Percentiles rank a stretch among this genome's conserved stretches.
phyloP scores from a whole-genome alignment of 495 filamentous ascomycete species.

The Aspergillus incahuasiensis region DNA sequence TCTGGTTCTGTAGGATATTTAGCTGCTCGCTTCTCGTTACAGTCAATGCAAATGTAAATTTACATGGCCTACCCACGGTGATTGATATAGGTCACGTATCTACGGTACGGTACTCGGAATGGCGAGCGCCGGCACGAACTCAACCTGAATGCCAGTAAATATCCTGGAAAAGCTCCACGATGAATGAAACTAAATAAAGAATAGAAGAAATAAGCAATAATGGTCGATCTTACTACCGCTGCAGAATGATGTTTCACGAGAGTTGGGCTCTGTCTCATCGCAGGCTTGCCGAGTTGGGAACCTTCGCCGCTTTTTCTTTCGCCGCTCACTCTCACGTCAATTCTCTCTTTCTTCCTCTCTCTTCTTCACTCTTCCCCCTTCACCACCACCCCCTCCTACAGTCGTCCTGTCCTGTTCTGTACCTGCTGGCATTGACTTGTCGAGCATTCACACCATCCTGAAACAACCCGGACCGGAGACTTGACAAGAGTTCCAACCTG shows the following conservation, averaged over 20 bases:
- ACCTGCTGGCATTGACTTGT: slow-evolving; percentile 54
- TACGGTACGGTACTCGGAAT: too few species aligned
- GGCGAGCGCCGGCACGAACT: too few species aligned
- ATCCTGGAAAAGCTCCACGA: too few species aligned
- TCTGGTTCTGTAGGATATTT: slow-evolving; percentile 5
- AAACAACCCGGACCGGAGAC: slow-evolving; percentile 22
- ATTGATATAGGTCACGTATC: too few species aligned
- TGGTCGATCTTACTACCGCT: background rate
- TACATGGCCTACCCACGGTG: too few species aligned
- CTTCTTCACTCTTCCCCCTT: slow-evolving; percentile 26
- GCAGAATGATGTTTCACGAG: background rate
- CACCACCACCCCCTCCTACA: slow-evolving; percentile 23
- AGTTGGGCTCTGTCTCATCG: background rate
- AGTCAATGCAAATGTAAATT: too few species aligned
- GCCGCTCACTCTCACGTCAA: slow-evolving; percentile 16
- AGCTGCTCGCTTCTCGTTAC: background rate
- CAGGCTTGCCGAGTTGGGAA: background rate
- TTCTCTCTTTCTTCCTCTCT: slow-evolving; percentile 25
- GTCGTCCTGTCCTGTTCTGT: slow-evolving; percentile 30
- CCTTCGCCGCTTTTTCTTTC: slow-evolving; percentile 19
- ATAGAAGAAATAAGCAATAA: background rate
- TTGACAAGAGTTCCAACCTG: slow-evolving; percentile 15
- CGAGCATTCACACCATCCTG: slow-evolving; percentile 29
- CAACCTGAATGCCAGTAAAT: too few species aligned
- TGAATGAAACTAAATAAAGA: background rate